phyloP scores from a whole-genome alignment of 805 yeast genomes.

The Komagataella kurtzmanii region DNA sequence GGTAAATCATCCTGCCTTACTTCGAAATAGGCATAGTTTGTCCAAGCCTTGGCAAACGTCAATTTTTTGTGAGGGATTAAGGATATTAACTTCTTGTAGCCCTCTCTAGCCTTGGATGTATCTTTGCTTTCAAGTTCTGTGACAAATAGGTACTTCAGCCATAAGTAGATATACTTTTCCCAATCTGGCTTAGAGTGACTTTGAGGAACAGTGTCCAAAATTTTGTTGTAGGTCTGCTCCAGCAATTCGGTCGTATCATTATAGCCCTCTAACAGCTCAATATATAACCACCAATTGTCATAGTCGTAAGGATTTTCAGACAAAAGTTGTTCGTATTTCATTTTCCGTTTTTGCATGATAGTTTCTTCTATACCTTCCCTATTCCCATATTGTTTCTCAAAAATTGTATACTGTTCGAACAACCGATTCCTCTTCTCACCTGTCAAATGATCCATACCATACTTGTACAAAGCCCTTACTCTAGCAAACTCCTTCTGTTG shows the following conservation, averaged over 20 bases:
- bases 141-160: slow-evolving; percentile 54
- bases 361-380: slow-evolving; percentile 37
- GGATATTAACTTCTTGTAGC: slow-evolving; percentile 36
- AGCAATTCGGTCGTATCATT: slow-evolving; percentile 15
- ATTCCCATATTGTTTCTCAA: slow-evolving; percentile 56
- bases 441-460: slow-evolving; percentile 34
- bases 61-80: slow-evolving; percentile 45
- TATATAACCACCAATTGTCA: slow-evolving; percentile 75
- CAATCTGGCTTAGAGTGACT: slow-evolving; percentile 29
- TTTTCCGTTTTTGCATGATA: slow-evolving; percentile 38
- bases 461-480: slow-evolving; percentile 40
- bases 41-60: slow-evolving; percentile 69
- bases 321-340: slow-evolving; percentile 29
- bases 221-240: slow-evolving; percentile 26
- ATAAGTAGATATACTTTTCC: slow-evolving; percentile 57
- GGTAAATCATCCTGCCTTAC: slow-evolving; percentile 41
- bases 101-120: slow-evolving; percentile 27
- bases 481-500: slow-evolving; percentile 47
- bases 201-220: slow-evolving; percentile 26
- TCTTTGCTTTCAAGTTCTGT: slow-evolving; percentile 37
- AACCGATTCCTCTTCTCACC: slow-evolving; percentile 19
- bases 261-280: slow-evolving; percentile 33
- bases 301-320: slow-evolving; percentile 37
- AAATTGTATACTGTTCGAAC: slow-evolving; percentile 32
- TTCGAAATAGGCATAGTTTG: slow-evolving; percentile 56